phyloP scores from a whole-genome alignment of 805 yeast genomes.

The Tetrapisispora namnaoensis region DNA sequence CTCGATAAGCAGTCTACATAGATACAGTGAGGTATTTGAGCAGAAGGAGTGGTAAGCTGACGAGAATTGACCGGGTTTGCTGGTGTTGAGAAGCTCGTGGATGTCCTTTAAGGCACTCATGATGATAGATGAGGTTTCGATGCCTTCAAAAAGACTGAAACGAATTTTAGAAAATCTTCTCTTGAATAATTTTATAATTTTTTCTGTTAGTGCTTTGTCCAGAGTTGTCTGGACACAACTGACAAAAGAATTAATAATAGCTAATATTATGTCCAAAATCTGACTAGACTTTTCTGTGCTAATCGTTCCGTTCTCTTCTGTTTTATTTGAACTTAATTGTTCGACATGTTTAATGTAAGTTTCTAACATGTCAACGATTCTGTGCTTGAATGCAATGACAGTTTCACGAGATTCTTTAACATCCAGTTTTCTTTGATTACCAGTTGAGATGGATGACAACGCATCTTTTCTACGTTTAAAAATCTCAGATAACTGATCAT shows the following conservation, averaged over 20 bases:
- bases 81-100: slow-evolving; percentile 33
- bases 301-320: neutral
- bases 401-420: slow-evolving; percentile 72
- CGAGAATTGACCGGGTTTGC: slow-evolving; percentile 31
- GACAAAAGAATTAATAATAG: slow-evolving; percentile 47
- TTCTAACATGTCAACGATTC: slow-evolving; percentile 71
- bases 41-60: slow-evolving; percentile 45
- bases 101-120: slow-evolving; percentile 29
- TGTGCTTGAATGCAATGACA: slow-evolving; percentile 66
- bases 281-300: neutral
- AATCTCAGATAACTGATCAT: slow-evolving; percentile 69
- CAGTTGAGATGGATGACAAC: slow-evolving; percentile 42
- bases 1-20: slow-evolving; percentile 45
- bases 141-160: slow-evolving; percentile 11
- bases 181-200: slow-evolving; percentile 65
- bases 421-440: slow-evolving; percentile 61
- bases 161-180: slow-evolving; percentile 45
- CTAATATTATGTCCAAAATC: slow-evolving; percentile 30
- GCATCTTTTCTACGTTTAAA: slow-evolving; percentile 76
- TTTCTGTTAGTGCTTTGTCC: slow-evolving; percentile 61
- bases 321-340: slow-evolving; percentile 10
- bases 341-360: slow-evolving; percentile 42
- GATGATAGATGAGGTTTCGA: slow-evolving; percentile 2
- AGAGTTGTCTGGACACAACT: slow-evolving; percentile 54
- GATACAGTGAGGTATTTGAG: slow-evolving; percentile 40